A percentile compares a stretch with the other conserved stretches of the same genome.
Evolutionary conservation across 176 grass and related monocot genomes (phyloP).

Genomic region (Aegilops sharonensis): DNA sequence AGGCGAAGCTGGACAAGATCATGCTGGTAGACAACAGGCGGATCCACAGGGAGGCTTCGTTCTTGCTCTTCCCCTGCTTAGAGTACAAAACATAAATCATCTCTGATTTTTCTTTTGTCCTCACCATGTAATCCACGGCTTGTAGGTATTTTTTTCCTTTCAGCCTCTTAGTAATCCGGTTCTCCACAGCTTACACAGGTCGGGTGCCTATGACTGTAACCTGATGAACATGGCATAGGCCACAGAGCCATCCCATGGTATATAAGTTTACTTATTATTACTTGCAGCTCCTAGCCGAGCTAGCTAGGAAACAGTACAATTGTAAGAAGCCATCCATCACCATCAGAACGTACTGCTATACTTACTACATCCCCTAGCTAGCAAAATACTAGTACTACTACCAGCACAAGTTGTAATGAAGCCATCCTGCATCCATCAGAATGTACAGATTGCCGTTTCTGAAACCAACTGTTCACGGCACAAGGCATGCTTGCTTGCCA

Average conservation of each 20-base stretch:
- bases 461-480: constrained; percentile 1
- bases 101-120: neutral
- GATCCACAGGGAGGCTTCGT: constrained; percentile 92
- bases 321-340: neutral
- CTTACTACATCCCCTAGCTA: neutral
- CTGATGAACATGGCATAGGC: constrained; percentile 14
- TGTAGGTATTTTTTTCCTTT: constrained; percentile 13
- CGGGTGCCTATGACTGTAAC: constrained; percentile 27
- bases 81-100: constrained; percentile 31
- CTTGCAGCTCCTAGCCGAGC: neutral
- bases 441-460: constrained; percentile 1
- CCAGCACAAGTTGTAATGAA: neutral
- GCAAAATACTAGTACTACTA: neutral
- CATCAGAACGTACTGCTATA: neutral
- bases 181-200: neutral
- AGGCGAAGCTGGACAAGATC: constrained; percentile 79
- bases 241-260: constrained; percentile 8
- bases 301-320: constrained; percentile 13
- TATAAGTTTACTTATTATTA: constrained; percentile 13
- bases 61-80: constrained; percentile 96
- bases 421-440: neutral
- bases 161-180: neutral
- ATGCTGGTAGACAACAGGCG: constrained; percentile 54
- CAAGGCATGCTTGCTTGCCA: neutral
- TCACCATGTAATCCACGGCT: constrained; percentile 29